These are phyloP conservation scores for Medicago truncatula DNA, from an alignment of 306 rosid species.

Conservation along the genomic window MtrunA17r5.0-ANR NC_053042.1:35109501-35110000, in stretches of 20 bases:
- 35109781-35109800: slow-evolving; percentile 31
- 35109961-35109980: too few relatives aligned
- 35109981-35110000: neutral
- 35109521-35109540: too few relatives aligned
- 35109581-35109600: too few relatives aligned
- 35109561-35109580: too few relatives aligned
- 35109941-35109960: neutral
- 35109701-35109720: neutral
- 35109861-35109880: slow-evolving; percentile 14
- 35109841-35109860: slow-evolving; percentile 32
- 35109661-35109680: neutral
- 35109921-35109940: neutral
- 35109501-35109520: too few relatives aligned
- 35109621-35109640: too few relatives aligned
- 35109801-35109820: slow-evolving; percentile 8
- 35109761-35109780: slow-evolving; percentile 14
- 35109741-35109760: neutral
- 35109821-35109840: neutral
- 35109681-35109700: neutral
- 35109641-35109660: neutral
- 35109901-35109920: neutral
- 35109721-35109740: slow-evolving; percentile 9
- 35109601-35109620: too few relatives aligned
- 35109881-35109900: neutral
- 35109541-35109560: too few relatives aligned